Evolutionary conservation across 345 rosid species (phyloP).

Genomic region (Arabidopsis thaliana): DNA sequence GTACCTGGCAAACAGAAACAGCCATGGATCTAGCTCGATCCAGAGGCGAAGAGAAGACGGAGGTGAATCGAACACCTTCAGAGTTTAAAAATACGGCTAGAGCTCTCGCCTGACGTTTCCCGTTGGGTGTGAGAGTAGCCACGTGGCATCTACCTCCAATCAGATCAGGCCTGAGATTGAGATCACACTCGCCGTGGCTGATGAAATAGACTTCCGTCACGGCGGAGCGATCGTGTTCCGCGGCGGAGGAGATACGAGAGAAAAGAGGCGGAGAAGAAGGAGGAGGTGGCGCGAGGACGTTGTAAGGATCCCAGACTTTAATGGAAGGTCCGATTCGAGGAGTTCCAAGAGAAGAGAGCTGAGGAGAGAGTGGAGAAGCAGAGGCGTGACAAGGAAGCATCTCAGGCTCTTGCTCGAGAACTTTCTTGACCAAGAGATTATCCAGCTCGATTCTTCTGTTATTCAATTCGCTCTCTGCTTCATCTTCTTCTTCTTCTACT

Average conservation of each 20-base stretch:
- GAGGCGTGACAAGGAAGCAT: slow-evolving; percentile 94
- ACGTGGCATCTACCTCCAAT: slow-evolving; percentile 83
- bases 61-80: slow-evolving; percentile 74
- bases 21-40: slow-evolving; percentile 95
- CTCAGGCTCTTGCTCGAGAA: slow-evolving; percentile 92
- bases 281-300: slow-evolving; percentile 83
- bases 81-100: slow-evolving; percentile 89
- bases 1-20: slow-evolving; percentile 80
- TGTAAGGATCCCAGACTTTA: slow-evolving; percentile 98
- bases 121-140: slow-evolving; percentile 72
- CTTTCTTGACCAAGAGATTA: slow-evolving; percentile 70
- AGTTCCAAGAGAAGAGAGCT: slow-evolving; percentile 89
- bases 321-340: slow-evolving; percentile 95
- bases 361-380: slow-evolving; percentile 95
- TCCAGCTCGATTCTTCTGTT: slow-evolving; percentile 44
- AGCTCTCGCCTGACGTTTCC: slow-evolving; percentile 96
- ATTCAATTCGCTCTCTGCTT: slow-evolving; percentile 39
- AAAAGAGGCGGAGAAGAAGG: slow-evolving; percentile 57
- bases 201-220: slow-evolving; percentile 70
- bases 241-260: slow-evolving; percentile 46
- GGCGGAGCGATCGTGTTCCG: slow-evolving; percentile 48
- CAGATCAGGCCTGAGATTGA: slow-evolving; percentile 79
- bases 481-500: slow-evolving; percentile 24
- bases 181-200: slow-evolving; percentile 86
- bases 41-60: slow-evolving; percentile 85